Base-by-base conservation (phyloP, 331 rosid genomes). In the Quercus phellos region DNA sequence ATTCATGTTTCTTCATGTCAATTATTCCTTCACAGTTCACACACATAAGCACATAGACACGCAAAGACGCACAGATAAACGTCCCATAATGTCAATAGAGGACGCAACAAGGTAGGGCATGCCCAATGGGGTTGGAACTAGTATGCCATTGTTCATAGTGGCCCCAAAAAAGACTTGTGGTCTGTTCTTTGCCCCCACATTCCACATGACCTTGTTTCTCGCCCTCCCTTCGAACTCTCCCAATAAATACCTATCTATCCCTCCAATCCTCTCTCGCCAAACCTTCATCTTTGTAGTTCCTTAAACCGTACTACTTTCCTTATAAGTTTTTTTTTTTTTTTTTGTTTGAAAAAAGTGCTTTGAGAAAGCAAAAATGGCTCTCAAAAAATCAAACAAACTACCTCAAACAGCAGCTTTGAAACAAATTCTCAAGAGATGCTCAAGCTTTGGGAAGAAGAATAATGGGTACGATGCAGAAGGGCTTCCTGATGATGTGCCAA, bases 401-500 rank as follows among this genome's bases (percentile, higher is more conserved):
- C 85, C 96, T 12, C 98, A 91, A 63, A 56, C 93, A 8, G 78
- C 88, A 4, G 87, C 88, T 22, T 54, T 94, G 5, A 92, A 84
- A 85, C 93, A 88, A 58, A 92, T 94, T 27, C 82, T 92, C 19
- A 92, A 78, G 42, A 81, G 89, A 43, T 94, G 92, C 59, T 92
- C 97, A 0, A 92, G 97, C 68, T 94, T 94, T 51, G 93, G 96
- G 10, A 92, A 80, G 90, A 90, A 90, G 60, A 84, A 84, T 21
- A 84, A 83, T 21, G 89, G 87, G 27, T 81, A 73, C 85, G 83
- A 73, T 43, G 89, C 78, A 54, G 77, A 78, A 2, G 73, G 82
- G 13, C 89, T 88, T 50, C 98, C 98, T 0, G 86, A 88, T 38
- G 98, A 94, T 68, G 94, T 94, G 5, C 98, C 98, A 2, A 92